phyloP scores from a whole-genome alignment of 441 rosid genomes.

The Croton setiger region DNA sequence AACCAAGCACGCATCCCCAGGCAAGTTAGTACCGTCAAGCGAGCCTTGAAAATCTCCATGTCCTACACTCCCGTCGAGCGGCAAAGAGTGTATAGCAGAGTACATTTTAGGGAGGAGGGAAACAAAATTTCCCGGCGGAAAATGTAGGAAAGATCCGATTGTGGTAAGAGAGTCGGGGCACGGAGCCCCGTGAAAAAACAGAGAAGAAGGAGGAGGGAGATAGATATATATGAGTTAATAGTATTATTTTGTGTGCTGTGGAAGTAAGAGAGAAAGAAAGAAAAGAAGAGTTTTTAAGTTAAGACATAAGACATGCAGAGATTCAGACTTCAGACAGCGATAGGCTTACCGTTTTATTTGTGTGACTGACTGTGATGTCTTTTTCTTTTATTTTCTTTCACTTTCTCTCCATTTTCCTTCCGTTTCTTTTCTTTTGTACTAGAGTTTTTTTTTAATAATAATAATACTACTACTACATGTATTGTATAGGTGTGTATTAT shows the following conservation, averaged over 20 bases:
- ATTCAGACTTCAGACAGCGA: constrained; percentile 19
- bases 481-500: neutral
- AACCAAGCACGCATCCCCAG: constrained; percentile 75
- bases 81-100: constrained; percentile 70
- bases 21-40: constrained; percentile 61
- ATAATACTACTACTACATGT: no score
- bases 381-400: neutral
- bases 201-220: constrained; percentile 15
- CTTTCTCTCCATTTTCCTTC: neutral
- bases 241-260: neutral
- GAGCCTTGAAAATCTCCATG: constrained; percentile 47
- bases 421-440: constrained; percentile 4
- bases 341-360: neutral
- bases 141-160: constrained; percentile 18
- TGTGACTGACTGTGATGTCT: neutral
- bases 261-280: neutral
- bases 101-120: constrained; percentile 30
- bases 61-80: constrained; percentile 46
- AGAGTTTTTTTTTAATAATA: neutral
- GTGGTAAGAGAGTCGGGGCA: constrained; percentile 21
- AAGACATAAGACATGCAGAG: constrained; percentile 18
- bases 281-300: no score
- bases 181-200: constrained; percentile 20
- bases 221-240: neutral
- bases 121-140: neutral